Evolutionary conservation across 306 rosid genomes (phyloP), one percentile per base, ranked within the genome.

Genomic region (Dryas octopetala): DNA sequence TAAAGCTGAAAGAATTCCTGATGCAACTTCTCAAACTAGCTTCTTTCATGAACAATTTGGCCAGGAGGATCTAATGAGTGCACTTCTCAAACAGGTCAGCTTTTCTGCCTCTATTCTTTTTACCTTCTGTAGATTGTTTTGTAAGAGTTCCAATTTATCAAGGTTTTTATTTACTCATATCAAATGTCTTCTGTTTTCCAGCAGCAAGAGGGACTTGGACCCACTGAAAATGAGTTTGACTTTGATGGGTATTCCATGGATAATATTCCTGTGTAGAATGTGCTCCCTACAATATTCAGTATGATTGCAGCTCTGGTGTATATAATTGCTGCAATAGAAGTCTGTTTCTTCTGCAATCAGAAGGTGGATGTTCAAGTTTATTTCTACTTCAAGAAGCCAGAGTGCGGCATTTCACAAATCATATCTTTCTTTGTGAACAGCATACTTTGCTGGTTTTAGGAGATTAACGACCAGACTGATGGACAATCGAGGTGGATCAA

Each of bases 51-150:
- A 90, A 16, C 92, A 92, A 48, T 92, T 78, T 64, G 98, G 89
- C 32, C 98, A 90, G 81, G 99, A 96, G 5, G 99, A 96, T 82
- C 91, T 96, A 57, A 88, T 96, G 96, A 96, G 97, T 79, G 97
- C 92, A 67, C 86, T 96, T 77, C 85, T 96, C 76, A 90, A 89
- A 83, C 98, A 96, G 97, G 99, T 96, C 79, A 10, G 79, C 80
- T 73, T 46, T 74, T 73, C 9, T 58, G 43, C 77, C 68, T 67
- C 48, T 71, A 49, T 71, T 63, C 14, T 10, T 47, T 71, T 45
- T 43, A 23, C 61, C 57, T 13, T 68, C 43, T 80, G 70, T 14
- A 12, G 52, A 62, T 46, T 50, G 41, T 74, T 67, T 32, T 57
- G 9, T 45, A 3, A 6, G 4, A 60, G 45, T 73, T 59, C 46